Base-by-base conservation (phyloP, 441 rosid species). In the Breynia disticha region DNA sequence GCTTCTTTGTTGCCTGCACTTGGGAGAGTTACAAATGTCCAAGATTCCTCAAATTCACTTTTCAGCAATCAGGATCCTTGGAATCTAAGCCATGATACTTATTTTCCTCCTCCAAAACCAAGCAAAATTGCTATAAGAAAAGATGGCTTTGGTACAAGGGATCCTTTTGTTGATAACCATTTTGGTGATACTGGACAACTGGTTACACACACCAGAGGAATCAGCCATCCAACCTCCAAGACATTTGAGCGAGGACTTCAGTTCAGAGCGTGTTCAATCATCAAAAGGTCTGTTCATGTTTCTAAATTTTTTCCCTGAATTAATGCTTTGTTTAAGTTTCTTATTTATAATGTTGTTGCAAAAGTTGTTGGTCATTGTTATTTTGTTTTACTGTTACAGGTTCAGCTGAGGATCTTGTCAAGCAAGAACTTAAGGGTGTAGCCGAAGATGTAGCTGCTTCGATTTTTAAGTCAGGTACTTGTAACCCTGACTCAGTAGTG, bases 51-150 rank as follows among this genome's bases (percentile, higher is more conserved):
- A 4, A 67, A 73, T 52, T 80, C 89, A 24, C 74, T 85, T 57
- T 85, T 82, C 70, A 75, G 77, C 66, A 74, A 70, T 66, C 89
- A 82, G 73, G 85, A 82, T 67, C 87, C 87, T 43, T 82, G 84
- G 83, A 77, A 70, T 68, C 61, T 79, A 44, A 74, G 54, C 54
- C 74, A 72, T 50, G 85, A 75, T 54, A 24, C 63, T 56, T 76
- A 69, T 49, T 67, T 77, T 54, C n/a, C n/a, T n/a, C 84, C 81
- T 46, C 85, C 87, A 67, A 73, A 54, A 62, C 89, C 85, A 50
- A 62, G 37, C 68, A 82, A 79, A 72, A 61, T 75, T 67, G 67
- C 66, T 11, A 54, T 71, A 20, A 74, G 63, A 54, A 80, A 62
- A 63, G 87, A 77, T 41, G 63, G 59, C 19, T 46, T 57, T 37